Conservation (phyloP, 176 grass and related monocot genomes). For the Chrysopogon serrulatus region DNA sequence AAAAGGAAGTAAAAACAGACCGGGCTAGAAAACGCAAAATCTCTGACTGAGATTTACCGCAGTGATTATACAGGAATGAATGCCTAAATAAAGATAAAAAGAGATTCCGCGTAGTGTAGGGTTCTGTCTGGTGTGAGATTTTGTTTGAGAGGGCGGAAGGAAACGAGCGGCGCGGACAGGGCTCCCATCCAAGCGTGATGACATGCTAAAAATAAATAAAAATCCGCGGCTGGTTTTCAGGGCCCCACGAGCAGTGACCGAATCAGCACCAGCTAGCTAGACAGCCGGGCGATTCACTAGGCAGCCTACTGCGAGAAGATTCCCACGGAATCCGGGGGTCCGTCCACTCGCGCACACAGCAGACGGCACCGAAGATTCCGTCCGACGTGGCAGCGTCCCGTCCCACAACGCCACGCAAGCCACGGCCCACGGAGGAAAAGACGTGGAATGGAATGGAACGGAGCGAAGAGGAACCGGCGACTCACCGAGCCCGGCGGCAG, state of each 20-base stretch:
- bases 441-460: too few relatives aligned
- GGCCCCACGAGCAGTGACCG: constrained; percentile 37
- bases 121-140: not conserved
- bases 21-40: too few relatives aligned
- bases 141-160: not conserved
- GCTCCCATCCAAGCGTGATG: not conserved
- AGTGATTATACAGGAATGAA: not conserved
- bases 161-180: constrained; percentile 25
- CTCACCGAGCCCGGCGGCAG: constrained; percentile 69
- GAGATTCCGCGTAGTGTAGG: not conserved
- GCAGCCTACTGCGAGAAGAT: constrained; percentile 34
- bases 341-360: constrained; percentile 14
- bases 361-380: constrained; percentile 19
- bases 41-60: not conserved
- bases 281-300: constrained; percentile 33
- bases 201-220: constrained; percentile 9
- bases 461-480: too few relatives aligned
- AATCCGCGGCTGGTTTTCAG: not conserved
- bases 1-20: too few relatives aligned
- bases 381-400: constrained; percentile 19
- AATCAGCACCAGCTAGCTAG: constrained; percentile 1
- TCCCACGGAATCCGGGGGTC: constrained; percentile 56
- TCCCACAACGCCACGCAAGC: constrained; percentile 1
- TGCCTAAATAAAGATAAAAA: constrained; percentile 31
- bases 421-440: not conserved